Percentiles rank a stretch among this genome's conserved stretches.
These are phyloP conservation scores for Postia placenta DNA, from an alignment of 768 basidiomycete species.

Conservation along the genomic window DNA sequence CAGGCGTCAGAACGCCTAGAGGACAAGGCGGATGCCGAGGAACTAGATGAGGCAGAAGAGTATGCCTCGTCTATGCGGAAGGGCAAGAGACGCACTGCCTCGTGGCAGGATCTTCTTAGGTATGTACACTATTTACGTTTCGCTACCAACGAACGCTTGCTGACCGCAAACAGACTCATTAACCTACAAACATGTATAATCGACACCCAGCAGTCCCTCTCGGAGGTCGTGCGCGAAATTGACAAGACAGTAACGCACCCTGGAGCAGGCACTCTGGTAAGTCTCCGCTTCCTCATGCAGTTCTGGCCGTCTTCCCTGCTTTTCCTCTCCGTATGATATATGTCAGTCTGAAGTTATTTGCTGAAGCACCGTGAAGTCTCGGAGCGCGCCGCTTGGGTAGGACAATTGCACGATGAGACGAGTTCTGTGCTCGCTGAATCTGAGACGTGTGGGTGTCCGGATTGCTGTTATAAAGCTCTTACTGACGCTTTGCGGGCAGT, in stretches of 20 bases:
- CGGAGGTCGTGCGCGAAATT: conserved; percentile 26
- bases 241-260: conserved; percentile 25
- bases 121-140: conserved; percentile 30
- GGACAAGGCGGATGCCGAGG: background rate
- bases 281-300: conserved; percentile 2
- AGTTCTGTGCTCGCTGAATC: conserved; percentile 10
- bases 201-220: conserved; percentile 32
- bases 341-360: conserved; percentile 23
- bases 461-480: background rate
- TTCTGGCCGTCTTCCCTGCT: background rate
- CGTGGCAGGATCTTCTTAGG: conserved; percentile 69
- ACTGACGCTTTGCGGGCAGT: conserved; percentile 25
- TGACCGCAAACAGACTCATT: conserved; percentile 29
- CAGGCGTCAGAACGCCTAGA: background rate
- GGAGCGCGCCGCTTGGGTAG: conserved; percentile 53
- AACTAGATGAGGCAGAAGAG: conserved; percentile 4
- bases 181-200: conserved; percentile 34
- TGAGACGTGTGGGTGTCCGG: conserved; percentile 10
- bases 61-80: background rate
- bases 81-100: conserved; percentile 33
- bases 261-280: background rate
- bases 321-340: background rate
- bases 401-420: conserved; percentile 31
- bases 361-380: conserved; percentile 62
- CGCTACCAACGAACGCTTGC: background rate